Conservation (phyloP, 148 eudicot genomes). For the Fagopyrum esculentum region DNA sequence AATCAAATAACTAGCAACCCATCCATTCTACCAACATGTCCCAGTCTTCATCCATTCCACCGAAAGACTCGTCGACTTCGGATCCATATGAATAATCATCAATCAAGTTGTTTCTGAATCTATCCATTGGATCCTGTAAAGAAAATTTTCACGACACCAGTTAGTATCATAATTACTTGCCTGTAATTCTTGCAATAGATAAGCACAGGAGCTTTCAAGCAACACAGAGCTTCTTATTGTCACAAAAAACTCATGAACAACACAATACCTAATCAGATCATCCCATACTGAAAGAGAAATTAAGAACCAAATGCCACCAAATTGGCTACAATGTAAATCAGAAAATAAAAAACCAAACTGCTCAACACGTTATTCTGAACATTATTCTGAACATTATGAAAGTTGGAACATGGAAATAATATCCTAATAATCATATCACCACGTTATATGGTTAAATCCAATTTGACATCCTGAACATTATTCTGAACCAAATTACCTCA, state of each 20-base stretch:
- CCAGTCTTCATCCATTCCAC: constrained; percentile 56
- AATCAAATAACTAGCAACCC: constrained; percentile 32
- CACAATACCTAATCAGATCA: not conserved
- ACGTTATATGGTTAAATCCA: too few relatives aligned
- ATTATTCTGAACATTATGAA: too few relatives aligned
- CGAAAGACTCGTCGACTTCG: constrained; percentile 34
- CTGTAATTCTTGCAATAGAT: constrained; percentile 87
- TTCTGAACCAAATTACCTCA: too few relatives aligned
- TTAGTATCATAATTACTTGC: constrained; percentile 41
- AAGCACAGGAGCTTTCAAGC: constrained; percentile 83
- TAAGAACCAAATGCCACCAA: not conserved
- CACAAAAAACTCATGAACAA: not conserved
- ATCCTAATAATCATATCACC: too few relatives aligned
- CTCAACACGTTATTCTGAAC: too few relatives aligned
- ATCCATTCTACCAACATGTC: constrained; percentile 88
- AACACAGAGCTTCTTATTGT: constrained; percentile 41
- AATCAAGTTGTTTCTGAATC: constrained; percentile 38
- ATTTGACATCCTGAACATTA: too few relatives aligned
- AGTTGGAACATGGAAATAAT: too few relatives aligned
- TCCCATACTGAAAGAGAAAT: not conserved
- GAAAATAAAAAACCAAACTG: not conserved
- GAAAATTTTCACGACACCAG: not conserved
- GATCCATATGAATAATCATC: constrained; percentile 16
- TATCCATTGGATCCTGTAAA: constrained; percentile 54
- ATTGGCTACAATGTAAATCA: not conserved